Base-by-base conservation (phyloP, 192 early-diverging fungal species). In the Backusella luteola region DNA sequence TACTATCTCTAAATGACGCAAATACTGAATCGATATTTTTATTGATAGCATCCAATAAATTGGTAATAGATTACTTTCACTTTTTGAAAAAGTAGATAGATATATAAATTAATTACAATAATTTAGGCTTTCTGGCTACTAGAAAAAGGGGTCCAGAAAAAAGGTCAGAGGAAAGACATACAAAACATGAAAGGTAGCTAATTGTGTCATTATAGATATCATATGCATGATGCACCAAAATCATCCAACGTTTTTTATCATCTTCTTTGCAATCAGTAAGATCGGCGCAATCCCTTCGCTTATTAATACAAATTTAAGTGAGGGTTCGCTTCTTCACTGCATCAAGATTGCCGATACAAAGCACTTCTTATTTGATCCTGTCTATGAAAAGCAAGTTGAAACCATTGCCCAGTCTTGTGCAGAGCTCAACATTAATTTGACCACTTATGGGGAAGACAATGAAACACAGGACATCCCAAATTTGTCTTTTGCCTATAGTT, bases 251-350 rank as follows among this genome's bases (percentile, higher is more conserved):
- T 91, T 91, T 70, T 73, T 91, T 36, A 79, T 89, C 56, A 39
- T 75, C 8, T 84, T 85, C 74, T 82, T 93, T 15, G 89, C 85
- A 1, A 72, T 89, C 35, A 74, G 80, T 46, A 92, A 93, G 73
- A 84, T 93, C 39, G 90, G 88, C 6, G 85, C 78, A 4, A 76
- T 81, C 0, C 80, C 87, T 12, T 87, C 89, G 8, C 82, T 92
- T 38, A 86, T 93, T 76, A 93, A 93, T 82, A 88, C 81, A 67
- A 87, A 90, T 69, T 75, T 91, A 49, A 69, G 76, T 14, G 85
- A 83, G 0, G 46, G 76, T 34, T 77, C 81, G 1, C 73, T 89
- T 7, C 11, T 82, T 17, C 84, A 89, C 68, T 83, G 80, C 11
- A 71, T 89, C 49, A 83, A 82, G 39, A 71, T 85, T 0, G 77